Evolutionary conservation across 768 basidiomycete genomes (phyloP).

Genomic region (Kwoniella dejecticola): DNA sequence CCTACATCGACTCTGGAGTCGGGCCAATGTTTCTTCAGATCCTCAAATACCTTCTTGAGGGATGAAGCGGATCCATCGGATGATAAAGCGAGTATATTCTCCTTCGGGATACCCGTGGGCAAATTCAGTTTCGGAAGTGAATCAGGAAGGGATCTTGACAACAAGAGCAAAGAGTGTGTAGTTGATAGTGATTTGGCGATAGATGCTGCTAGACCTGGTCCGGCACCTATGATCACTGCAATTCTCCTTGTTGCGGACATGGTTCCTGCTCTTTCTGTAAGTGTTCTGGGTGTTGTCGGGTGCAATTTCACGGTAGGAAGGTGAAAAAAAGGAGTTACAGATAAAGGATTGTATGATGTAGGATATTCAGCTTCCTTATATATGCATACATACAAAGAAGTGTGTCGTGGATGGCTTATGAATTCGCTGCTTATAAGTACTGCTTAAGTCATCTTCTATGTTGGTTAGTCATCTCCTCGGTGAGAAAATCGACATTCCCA

Average conservation of each 20-base stretch:
- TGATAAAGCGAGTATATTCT: slow-evolving; percentile 29
- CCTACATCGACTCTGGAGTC: slow-evolving; percentile 43
- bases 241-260: slow-evolving; percentile 17
- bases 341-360: too few relatives aligned
- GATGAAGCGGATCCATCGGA: slow-evolving; percentile 35
- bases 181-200: slow-evolving; percentile 35
- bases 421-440: too few relatives aligned
- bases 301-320: too few relatives aligned
- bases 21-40: slow-evolving; percentile 43
- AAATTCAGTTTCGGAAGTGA: slow-evolving; percentile 34
- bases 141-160: slow-evolving; percentile 44
- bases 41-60: slow-evolving; percentile 33
- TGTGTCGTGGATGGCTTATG: too few relatives aligned
- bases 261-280: not conserved
- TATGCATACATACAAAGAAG: too few relatives aligned
- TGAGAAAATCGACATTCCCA: too few relatives aligned
- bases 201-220: slow-evolving; percentile 28
- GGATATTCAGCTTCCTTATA: too few relatives aligned
- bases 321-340: too few relatives aligned
- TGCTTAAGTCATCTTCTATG: too few relatives aligned
- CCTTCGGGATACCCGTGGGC: slow-evolving; percentile 22
- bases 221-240: slow-evolving; percentile 38
- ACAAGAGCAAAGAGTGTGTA: slow-evolving; percentile 49
- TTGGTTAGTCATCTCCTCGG: too few relatives aligned
- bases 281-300: not conserved